Percentiles rank a stretch among this genome's conserved stretches.
These are phyloP conservation scores for Cladosporium austrohemisphaericum DNA, from an alignment of 2,329 filamentous ascomycete species.

Conservation along the genomic window DNA sequence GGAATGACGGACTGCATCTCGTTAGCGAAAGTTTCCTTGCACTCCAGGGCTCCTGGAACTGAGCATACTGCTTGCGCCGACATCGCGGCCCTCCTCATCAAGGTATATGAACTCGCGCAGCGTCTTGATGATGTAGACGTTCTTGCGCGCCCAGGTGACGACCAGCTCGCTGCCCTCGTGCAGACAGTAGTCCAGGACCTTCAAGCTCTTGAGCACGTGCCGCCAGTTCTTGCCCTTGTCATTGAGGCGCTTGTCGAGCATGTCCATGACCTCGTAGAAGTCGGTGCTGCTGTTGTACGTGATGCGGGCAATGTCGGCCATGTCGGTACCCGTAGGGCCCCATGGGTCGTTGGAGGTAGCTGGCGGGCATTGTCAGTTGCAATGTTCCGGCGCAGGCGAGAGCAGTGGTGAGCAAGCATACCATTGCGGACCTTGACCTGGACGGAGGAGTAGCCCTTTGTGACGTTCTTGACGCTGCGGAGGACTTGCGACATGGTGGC, in stretches of 20 bases:
- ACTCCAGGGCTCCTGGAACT: neutral
- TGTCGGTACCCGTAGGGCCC: constrained; percentile 95
- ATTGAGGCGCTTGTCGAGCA: constrained; percentile 97
- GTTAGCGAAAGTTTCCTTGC: constrained; percentile 25
- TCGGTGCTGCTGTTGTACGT: constrained; percentile 96
- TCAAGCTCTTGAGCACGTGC: constrained; percentile 94
- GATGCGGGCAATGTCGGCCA: constrained; percentile 97
- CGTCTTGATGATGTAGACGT: constrained; percentile 98
- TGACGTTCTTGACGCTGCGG: constrained; percentile 97
- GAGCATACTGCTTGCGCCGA: constrained; percentile 85
- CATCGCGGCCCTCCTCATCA: constrained; percentile 91
- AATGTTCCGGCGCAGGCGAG: constrained; percentile 29
- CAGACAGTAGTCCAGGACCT: constrained; percentile 95
- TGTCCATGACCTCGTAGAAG: constrained; percentile 99
- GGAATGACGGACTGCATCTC: constrained; percentile 76
- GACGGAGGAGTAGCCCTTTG: constrained; percentile 93
- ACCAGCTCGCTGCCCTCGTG: constrained; percentile 96
- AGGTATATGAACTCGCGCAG: constrained; percentile 94
- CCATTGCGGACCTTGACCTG: constrained; percentile 99
- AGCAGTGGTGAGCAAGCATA: constrained; percentile 46
- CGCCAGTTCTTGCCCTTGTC: constrained; percentile 99
- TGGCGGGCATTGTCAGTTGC: constrained; percentile 39
- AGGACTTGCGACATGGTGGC: constrained; percentile 87
- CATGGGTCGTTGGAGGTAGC: constrained; percentile 98
- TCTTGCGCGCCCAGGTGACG: constrained; percentile 96